These are phyloP conservation scores for Rhazya stricta DNA, from an alignment of 257 asterid genomes.

Conservation along the genomic window DNA sequence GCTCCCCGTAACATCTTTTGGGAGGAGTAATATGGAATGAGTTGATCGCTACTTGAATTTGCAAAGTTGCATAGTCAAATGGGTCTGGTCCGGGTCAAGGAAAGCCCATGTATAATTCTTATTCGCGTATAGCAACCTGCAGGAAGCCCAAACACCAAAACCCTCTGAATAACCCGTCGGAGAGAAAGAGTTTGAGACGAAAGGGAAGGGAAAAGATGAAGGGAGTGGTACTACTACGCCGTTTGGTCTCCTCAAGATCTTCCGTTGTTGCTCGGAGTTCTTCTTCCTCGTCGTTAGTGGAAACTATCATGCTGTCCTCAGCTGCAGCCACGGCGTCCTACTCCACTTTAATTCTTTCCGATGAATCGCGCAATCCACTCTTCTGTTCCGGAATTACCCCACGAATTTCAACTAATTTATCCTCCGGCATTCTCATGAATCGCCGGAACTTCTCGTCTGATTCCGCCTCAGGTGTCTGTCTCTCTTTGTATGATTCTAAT, in stretches of 20 bases:
- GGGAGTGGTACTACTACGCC: background rate
- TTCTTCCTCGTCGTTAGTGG: conserved; percentile 23
- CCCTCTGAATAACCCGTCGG: background rate
- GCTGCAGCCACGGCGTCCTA: conserved; percentile 64
- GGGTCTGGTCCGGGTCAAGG: no score
- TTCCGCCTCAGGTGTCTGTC: conserved; percentile 47
- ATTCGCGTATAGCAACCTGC: no score
- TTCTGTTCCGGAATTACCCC: conserved; percentile 29
- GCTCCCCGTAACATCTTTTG: no score
- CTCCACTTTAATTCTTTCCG: conserved; percentile 48
- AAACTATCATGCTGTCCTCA: conserved; percentile 52
- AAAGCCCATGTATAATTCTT: no score
- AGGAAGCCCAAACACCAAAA: background rate
- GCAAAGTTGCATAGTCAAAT: no score
- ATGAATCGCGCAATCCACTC: conserved; percentile 36
- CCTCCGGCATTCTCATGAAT: conserved; percentile 24
- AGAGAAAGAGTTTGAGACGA: background rate
- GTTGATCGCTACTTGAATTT: no score
- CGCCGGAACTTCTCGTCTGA: conserved; percentile 57
- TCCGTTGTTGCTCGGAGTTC: conserved; percentile 9
- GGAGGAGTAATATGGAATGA: no score
- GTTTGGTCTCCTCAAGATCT: background rate
- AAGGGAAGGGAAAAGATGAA: background rate
- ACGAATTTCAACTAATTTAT: conserved; percentile 15
- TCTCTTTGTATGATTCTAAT: background rate